Evolutionary conservation across 2,329 filamentous ascomycete species (phyloP).

Genomic region (Penicillium expansum): DNA sequence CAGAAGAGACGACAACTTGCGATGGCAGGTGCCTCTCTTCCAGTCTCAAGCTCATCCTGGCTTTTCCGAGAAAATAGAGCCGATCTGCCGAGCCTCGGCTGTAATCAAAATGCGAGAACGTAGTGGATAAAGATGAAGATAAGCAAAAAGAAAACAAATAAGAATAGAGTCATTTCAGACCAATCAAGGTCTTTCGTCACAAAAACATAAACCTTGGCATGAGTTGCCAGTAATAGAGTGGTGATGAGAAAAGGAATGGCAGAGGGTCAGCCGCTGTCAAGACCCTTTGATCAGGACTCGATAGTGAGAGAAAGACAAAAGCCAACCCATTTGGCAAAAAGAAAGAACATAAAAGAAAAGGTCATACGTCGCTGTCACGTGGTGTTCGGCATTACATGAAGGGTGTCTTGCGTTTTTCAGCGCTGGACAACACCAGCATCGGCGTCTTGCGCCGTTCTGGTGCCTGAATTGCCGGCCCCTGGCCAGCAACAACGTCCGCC

Average conservation of each 20-base stretch:
- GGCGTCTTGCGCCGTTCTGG: constrained; percentile 73
- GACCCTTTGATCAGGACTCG: background rate
- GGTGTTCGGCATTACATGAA: constrained; percentile 51
- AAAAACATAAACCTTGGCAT: constrained; percentile 9
- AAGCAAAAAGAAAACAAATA: constrained; percentile 3
- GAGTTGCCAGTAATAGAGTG: constrained; percentile 9
- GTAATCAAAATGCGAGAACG: constrained; percentile 1
- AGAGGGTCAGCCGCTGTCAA: background rate
- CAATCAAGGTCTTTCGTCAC: constrained; percentile 23
- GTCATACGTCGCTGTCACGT: constrained; percentile 40
- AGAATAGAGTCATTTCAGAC: constrained; percentile 23
- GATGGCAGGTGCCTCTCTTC: background rate
- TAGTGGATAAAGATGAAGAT: background rate
- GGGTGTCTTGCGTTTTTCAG: constrained; percentile 82
- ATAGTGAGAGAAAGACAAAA: constrained; percentile 8
- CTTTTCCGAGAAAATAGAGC: constrained; percentile 4
- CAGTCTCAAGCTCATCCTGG: constrained; percentile 2
- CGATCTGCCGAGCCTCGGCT: constrained; percentile 2
- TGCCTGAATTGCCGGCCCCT: constrained; percentile 56
- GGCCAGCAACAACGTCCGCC: constrained; percentile 47
- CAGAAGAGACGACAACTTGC: constrained; percentile 2
- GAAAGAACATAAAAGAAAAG: constrained; percentile 13
- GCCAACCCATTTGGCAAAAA: constrained; percentile 7
- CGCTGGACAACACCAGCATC: constrained; percentile 81
- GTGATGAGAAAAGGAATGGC: constrained; percentile 12